phyloP scores from a whole-genome alignment of 2,329 filamentous ascomycete species.

The Davidsoniella virescens region DNA sequence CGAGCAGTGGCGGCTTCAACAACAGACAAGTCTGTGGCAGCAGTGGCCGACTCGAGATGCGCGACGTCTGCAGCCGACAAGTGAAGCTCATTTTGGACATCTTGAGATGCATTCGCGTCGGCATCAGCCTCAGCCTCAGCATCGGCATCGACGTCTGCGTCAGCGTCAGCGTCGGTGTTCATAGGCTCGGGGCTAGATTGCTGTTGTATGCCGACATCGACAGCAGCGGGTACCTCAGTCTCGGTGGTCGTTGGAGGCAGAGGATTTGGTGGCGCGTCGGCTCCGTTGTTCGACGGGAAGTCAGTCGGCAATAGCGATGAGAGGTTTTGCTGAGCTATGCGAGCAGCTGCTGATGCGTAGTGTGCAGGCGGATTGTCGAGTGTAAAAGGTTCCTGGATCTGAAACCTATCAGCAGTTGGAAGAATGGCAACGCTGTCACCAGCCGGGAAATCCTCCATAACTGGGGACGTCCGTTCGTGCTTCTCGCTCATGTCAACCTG shows the following conservation, averaged over 20 bases:
- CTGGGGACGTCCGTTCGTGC: conserved; percentile 23
- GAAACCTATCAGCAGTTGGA: conserved; percentile 24
- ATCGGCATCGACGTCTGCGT: not conserved
- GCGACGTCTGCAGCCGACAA: conserved; percentile 2
- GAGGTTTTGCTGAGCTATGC: conserved; percentile 9
- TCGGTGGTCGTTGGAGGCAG: not conserved
- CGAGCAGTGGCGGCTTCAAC: conserved; percentile 41
- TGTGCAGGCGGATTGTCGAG: conserved; percentile 37
- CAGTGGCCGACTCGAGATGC: not conserved
- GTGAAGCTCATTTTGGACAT: conserved; percentile 2
- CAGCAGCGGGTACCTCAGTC: not conserved
- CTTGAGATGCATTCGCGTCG: not conserved
- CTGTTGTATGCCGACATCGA: not conserved
- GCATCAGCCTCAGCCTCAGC: not conserved
- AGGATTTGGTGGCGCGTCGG: not conserved
- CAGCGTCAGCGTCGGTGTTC: not conserved
- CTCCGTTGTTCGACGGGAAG: not conserved
- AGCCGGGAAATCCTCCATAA: conserved; percentile 21
- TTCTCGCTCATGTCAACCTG: conserved; percentile 55
- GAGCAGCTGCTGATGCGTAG: conserved; percentile 25
- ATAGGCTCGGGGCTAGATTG: conserved; percentile 1
- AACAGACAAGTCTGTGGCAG: conserved; percentile 19
- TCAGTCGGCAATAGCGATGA: conserved; percentile 7
- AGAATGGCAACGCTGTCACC: conserved; percentile 6
- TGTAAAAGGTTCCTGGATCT: conserved; percentile 43